These are phyloP conservation scores for Penicillium robsamsonii DNA, from an alignment of 495 filamentous ascomycete species.

Conservation along the genomic window DNA sequence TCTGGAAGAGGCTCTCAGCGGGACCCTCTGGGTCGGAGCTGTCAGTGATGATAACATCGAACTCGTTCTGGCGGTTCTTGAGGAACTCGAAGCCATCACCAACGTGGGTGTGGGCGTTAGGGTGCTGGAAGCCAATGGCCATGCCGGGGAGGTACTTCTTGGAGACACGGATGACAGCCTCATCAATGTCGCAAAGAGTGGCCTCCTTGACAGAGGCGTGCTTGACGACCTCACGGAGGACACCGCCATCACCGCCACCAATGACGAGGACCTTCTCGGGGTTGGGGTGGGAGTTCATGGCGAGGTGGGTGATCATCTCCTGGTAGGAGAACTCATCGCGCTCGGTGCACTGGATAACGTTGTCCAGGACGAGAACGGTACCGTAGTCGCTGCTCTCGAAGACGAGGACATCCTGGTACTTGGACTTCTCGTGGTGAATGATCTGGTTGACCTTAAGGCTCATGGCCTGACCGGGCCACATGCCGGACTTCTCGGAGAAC, in stretches of 20 bases:
- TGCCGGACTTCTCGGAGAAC: conserved; percentile 96
- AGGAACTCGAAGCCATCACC: conserved; percentile 99
- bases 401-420: conserved; percentile 98
- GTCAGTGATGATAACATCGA: conserved; percentile 99
- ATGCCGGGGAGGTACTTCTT: conserved; percentile 98
- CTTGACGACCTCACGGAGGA: conserved; percentile 97
- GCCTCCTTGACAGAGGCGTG: conserved; percentile 92
- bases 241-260: conserved; percentile 94
- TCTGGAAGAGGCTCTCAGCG: conserved; percentile 94
- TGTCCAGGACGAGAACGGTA: conserved; percentile 96
- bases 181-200: conserved; percentile 96
- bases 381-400: conserved; percentile 97
- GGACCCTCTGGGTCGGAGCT: conserved; percentile 96
- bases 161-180: conserved; percentile 97
- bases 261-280: conserved; percentile 98
- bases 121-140: conserved; percentile 88
- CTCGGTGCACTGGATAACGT: conserved; percentile 98
- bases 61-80: conserved; percentile 85
- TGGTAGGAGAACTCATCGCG: conserved; percentile 99
- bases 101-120: conserved; percentile 84
- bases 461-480: conserved; percentile 99
- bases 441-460: conserved; percentile 96
- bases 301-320: conserved; percentile 99
- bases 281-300: conserved; percentile 97
- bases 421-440: conserved; percentile 96